These are phyloP conservation scores for Lumnitzera racemosa DNA, from an alignment of 345 rosid genomes.

Conservation along the genomic window DNA sequence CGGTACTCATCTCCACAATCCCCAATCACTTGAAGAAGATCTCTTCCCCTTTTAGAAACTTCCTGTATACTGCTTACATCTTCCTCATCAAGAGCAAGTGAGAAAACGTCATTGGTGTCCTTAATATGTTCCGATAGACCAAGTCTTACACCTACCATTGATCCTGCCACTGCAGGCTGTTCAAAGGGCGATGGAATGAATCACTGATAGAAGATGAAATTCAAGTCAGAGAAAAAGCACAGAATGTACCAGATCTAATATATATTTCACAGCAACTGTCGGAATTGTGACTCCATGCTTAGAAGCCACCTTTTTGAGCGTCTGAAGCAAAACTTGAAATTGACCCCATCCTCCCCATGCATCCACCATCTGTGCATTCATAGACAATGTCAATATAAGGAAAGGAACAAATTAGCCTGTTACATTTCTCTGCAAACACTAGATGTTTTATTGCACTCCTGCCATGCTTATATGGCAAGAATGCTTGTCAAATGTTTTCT, in stretches of 20 bases:
- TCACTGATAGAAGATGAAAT: not conserved
- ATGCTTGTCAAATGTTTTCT: no score
- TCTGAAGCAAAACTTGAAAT: constrained; percentile 69
- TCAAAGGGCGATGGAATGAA: not conserved
- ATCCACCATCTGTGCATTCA: constrained; percentile 69
- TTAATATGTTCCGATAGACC: constrained; percentile 74
- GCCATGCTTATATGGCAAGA: no score
- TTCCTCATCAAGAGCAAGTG: constrained; percentile 69
- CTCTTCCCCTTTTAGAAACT: constrained; percentile 50
- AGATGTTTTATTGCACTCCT: no score
- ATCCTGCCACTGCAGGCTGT: constrained; percentile 88
- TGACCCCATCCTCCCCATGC: constrained; percentile 98
- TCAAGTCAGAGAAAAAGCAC: not conserved
- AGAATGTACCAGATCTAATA: constrained; percentile 64
- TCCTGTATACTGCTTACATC: constrained; percentile 63
- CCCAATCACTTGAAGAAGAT: constrained; percentile 76
- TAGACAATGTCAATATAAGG: no score
- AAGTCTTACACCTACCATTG: constrained; percentile 89
- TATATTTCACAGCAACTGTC: constrained; percentile 75
- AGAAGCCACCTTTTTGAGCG: constrained; percentile 54
- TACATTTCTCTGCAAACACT: no score
- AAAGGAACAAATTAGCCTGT: no score
- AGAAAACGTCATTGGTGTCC: constrained; percentile 65
- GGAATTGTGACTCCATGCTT: constrained; percentile 89
- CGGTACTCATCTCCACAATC: constrained; percentile 95